Evolutionary conservation across 129 eudicot species (phyloP).

Genomic region (Mikania micrantha): DNA sequence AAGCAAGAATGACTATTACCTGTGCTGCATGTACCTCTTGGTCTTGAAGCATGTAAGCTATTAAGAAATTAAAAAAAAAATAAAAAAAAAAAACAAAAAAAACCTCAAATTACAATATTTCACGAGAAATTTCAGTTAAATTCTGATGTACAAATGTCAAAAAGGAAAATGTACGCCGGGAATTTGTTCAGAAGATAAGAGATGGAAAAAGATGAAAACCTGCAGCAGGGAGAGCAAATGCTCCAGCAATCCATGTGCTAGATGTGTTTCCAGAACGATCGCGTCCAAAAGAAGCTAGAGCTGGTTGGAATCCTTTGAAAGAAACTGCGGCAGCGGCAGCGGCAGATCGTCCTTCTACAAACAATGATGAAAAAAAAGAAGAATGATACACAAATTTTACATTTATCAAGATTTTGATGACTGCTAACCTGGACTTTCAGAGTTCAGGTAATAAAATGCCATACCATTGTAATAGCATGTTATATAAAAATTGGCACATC

Average conservation of each 20-base stretch:
- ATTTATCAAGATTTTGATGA: not conserved
- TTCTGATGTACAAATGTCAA: not conserved
- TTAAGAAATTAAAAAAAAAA: conserved; percentile 8
- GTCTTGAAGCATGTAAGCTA: conserved; percentile 87
- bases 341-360: conserved; percentile 63
- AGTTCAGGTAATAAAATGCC: not conserved
- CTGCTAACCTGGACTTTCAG: not conserved
- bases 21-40: conserved; percentile 86
- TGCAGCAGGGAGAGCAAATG: conserved; percentile 90
- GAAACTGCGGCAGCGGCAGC: conserved; percentile 69
- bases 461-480: not conserved
- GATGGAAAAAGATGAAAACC: conserved; percentile 27
- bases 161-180: not conserved
- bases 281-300: conserved; percentile 59
- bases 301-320: conserved; percentile 49
- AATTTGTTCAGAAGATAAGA: not conserved
- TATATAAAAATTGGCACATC: not conserved
- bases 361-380: too few relatives aligned
- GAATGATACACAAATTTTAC: not conserved
- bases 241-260: conserved; percentile 65
- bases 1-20: conserved; percentile 31
- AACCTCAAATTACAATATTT: not conserved
- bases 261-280: conserved; percentile 53
- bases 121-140: not conserved
- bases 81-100: conserved; percentile 2